Evolutionary conservation across 176 grass and related monocot genomes (phyloP).

Genomic region (Carex cristatella): DNA sequence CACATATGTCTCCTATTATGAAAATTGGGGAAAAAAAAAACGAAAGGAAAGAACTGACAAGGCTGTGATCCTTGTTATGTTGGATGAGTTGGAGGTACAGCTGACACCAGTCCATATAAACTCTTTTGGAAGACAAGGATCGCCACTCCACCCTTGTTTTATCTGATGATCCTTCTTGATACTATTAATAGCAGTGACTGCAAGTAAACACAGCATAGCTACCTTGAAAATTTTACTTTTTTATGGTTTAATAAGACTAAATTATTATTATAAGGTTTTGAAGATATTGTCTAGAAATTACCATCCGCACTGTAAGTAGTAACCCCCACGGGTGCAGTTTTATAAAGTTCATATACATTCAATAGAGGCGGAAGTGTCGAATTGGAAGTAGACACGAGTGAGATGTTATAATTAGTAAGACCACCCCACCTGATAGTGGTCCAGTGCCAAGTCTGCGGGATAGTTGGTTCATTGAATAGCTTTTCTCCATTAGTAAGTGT

Average conservation of each 20-base stretch:
- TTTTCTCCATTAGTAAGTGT: neutral
- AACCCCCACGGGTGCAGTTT: neutral
- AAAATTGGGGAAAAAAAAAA: neutral
- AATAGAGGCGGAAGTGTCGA: constrained; percentile 30
- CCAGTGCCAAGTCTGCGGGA: neutral
- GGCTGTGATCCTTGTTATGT: neutral
- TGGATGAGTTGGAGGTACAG: neutral
- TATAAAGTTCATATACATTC: constrained; percentile 26
- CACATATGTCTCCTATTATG: neutral
- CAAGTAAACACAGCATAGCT: neutral
- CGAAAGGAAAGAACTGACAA: neutral
- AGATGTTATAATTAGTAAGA: neutral
- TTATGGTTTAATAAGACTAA: neutral
- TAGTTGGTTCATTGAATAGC: neutral
- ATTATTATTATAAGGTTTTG: no score
- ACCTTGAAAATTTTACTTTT: neutral
- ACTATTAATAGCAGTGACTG: neutral
- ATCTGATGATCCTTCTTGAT: neutral
- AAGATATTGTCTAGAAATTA: neutral
- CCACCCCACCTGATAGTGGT: neutral
- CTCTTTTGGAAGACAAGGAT: neutral
- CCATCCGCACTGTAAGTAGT: constrained; percentile 17
- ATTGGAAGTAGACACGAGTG: neutral
- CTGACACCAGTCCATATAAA: neutral
- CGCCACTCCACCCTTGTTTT: neutral